Conservation (phyloP, 1,284 basidiomycete species). For the Filobasidium uniguttulatum region DNA sequence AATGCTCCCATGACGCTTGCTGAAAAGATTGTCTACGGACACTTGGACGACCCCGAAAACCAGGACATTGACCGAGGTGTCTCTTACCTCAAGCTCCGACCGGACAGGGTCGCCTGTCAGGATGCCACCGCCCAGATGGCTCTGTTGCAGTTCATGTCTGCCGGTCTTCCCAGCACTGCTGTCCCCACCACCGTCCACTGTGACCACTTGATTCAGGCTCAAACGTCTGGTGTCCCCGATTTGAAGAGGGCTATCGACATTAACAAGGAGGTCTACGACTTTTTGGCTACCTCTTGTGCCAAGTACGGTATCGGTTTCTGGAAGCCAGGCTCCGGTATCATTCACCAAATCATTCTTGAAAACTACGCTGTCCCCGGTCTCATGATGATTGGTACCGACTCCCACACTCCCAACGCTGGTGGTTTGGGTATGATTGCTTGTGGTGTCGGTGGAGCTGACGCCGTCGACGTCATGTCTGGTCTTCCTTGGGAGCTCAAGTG, state of each 20-base stretch:
- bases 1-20: constrained; percentile 87
- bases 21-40: constrained; percentile 97
- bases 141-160: constrained; percentile 99
- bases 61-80: constrained; percentile 77
- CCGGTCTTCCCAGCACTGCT: constrained; percentile 92
- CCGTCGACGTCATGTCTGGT: constrained; percentile 95
- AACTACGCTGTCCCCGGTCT: constrained; percentile 99
- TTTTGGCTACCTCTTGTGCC: constrained; percentile 91
- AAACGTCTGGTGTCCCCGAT: constrained; percentile 85
- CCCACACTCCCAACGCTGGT: constrained; percentile 97
- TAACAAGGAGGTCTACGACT: constrained; percentile 99
- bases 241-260: constrained; percentile 80
- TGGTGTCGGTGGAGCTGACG: constrained; percentile 98
- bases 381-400: constrained; percentile 99
- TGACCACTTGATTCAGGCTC: constrained; percentile 98
- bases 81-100: constrained; percentile 89
- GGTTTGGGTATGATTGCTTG: constrained; percentile 98
- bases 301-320: constrained; percentile 99
- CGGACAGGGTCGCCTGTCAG: constrained; percentile 98
- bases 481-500: constrained; percentile 99
- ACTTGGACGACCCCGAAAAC: constrained; percentile 82
- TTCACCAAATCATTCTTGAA: constrained; percentile 94
- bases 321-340: constrained; percentile 97
- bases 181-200: constrained; percentile 98
- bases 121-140: constrained; percentile 99